A percentile compares a stretch with the other conserved stretches of the same genome.
phyloP scores from a whole-genome alignment of 768 basidiomycete species.

The Mrakia frigida region DNA sequence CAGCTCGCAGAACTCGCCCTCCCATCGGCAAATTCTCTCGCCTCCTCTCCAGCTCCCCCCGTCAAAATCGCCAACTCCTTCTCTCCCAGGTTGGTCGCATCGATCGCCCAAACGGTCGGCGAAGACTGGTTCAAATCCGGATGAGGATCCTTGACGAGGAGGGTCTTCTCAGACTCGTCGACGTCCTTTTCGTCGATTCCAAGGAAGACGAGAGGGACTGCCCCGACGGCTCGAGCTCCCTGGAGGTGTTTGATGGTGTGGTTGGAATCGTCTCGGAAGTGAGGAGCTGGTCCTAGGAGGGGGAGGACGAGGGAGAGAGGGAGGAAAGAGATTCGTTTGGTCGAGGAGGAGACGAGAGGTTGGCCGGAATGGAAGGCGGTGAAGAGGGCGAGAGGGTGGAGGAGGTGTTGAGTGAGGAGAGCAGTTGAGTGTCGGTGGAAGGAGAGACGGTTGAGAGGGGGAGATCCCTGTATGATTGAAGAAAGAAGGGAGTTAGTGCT shows the following conservation, averaged over 20 bases:
- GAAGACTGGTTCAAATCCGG: slow-evolving; percentile 14
- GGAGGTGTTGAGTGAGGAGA: slow-evolving; percentile 68
- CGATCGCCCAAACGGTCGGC: slow-evolving; percentile 29
- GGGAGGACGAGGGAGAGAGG: slow-evolving; percentile 12
- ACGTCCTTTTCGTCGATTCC: slow-evolving; percentile 22
- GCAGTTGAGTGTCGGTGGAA: slow-evolving; percentile 69
- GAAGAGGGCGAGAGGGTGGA: slow-evolving; percentile 63
- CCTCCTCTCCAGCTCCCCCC: background rate
- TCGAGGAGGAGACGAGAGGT: slow-evolving; percentile 54
- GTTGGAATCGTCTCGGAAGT: slow-evolving; percentile 17
- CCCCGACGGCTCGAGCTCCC: slow-evolving; percentile 9
- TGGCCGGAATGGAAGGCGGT: slow-evolving; percentile 68
- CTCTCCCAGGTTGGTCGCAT: background rate
- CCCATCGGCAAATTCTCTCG: slow-evolving; percentile 40
- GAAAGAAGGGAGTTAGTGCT: background rate
- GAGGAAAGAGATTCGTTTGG: slow-evolving; percentile 25
- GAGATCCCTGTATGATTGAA: slow-evolving; percentile 27
- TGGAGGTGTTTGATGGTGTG: slow-evolving; percentile 27
- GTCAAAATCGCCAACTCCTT: slow-evolving; percentile 1
- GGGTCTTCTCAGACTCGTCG: slow-evolving; percentile 1
- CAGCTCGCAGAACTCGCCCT: slow-evolving; percentile 56
- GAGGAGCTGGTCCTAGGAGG: slow-evolving; percentile 16
- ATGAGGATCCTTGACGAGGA: slow-evolving; percentile 25
- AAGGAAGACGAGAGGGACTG: slow-evolving; percentile 27
- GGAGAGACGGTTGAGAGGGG: slow-evolving; percentile 46